Base-by-base conservation (phyloP, 331 rosid genomes). In the Acacia pycnantha region DNA sequence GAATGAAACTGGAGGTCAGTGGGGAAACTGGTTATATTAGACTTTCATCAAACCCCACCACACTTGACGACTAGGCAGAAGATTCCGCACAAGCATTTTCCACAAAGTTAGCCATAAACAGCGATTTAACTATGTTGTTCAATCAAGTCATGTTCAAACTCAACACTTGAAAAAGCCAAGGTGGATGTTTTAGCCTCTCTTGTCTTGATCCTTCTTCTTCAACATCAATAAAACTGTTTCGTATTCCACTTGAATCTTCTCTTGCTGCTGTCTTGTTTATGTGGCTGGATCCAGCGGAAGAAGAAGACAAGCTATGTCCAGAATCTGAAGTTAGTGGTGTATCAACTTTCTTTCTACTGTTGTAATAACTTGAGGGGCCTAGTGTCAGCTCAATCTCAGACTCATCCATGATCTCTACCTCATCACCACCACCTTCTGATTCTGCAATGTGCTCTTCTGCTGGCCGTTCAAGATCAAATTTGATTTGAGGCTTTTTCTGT, bases 121-220 rank as follows among this genome's bases (percentile, higher is more conserved):
- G 56, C 61, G 76, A 88, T 53, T 68, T 27, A 87, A 79, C 79
- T 67, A 79, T 59, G 53, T 74, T 70, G 14, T 87, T 4, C 1
- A 21, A 88, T 83, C 79, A 91, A 83, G 97, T 88, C 91, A 91
- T 82, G 87, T 90, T 91, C 89, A 93, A 90, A 86, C 94, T 93
- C 92, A 93, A 84, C 64, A 90, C 95, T 88, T 91, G 97, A 70
- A 90, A 93, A 82, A 87, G 82, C 97, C 98, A 93, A 85, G 93
- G 95, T 72, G 97, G 87, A 71, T 90, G 91, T 79, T 91, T 90
- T 35, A 90, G 81, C 85, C 90, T 88, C 87, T 86, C 97, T 78
- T 87, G 91, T 81, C 90, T 87, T 50, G 86, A 68, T 73, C 86
- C 85, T 80, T 87, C 85, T 80, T 87, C 94, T 84, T 89, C 94